Base-by-base conservation (phyloP, 768 basidiomycete species). In the Galerina marginata region DNA sequence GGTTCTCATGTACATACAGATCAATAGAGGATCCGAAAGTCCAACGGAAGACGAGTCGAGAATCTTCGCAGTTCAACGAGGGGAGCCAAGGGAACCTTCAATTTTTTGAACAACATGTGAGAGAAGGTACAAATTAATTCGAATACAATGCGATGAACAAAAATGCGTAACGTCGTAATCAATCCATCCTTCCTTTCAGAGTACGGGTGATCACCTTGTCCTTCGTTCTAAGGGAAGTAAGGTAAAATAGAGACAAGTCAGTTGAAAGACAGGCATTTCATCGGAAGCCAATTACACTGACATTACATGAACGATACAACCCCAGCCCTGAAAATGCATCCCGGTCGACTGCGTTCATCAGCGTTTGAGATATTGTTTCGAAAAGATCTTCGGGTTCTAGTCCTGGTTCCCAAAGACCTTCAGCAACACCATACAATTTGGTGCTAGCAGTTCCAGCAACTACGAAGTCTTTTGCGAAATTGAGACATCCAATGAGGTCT, bases 301-400 rank as follows among this genome's bases (percentile, higher is more conserved):
- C 95, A 99, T 92, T 58, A 99, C 81, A 81, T 98, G 92, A 40
- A 99, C 97, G 56, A 97, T 76, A 39, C 89, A 94, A 44, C 97
- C 97, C 95, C 95, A 98, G 60, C 97, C 97, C 97, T 56, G 95
- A 97, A 74, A 87, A 93, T 20, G 96, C 95, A 76, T 99, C 97
- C 48, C 97, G 85, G 72, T 99, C 97, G 37, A 98, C 90, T 5
- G 95, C 92, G 69, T 96, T 99, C 75, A 99, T 75, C 61, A 99
- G 76, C 6, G 95, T 96, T 75, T 99, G 97, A 29, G 93, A 95
- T 69, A 98, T 95, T 2, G 97, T 99, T 81, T 99, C 97, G 70
- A 99, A 99, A 47, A 99, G 79, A 74, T 99, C 97, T 70, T 99
- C 97, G 12, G 96, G 87, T 72, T 90, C 95, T 73, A 99, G 80